Evolutionary conservation across 2,329 filamentous ascomycete genomes (phyloP).

Genomic region (Gyromitra esculenta): DNA sequence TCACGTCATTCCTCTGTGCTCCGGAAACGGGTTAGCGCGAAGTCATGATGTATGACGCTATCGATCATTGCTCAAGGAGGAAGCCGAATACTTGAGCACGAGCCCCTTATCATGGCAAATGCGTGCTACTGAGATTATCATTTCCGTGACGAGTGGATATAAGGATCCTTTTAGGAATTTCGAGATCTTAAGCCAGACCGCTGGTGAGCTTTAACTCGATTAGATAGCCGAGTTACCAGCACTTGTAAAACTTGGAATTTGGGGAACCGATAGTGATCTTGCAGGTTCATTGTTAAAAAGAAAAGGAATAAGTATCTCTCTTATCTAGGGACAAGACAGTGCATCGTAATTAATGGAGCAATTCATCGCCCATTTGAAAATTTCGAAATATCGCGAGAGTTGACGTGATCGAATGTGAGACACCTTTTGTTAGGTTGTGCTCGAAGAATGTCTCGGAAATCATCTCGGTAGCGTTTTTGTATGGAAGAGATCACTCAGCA

Average conservation of each 20-base stretch:
- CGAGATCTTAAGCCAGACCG: background rate
- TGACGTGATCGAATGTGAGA: slow-evolving; percentile 3
- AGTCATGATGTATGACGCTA: background rate
- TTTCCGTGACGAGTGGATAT: background rate
- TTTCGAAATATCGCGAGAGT: slow-evolving; percentile 10
- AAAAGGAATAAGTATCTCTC: background rate
- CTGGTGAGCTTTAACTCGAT: background rate
- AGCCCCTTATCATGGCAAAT: background rate
- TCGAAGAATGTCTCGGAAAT: background rate
- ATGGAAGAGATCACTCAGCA: background rate
- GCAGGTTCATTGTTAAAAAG: background rate
- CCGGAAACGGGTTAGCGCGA: background rate
- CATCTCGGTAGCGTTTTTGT: background rate
- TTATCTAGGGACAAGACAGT: background rate
- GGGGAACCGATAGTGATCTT: background rate
- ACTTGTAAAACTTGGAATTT: background rate
- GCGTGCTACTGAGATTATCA: background rate
- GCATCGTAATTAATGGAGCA: background rate
- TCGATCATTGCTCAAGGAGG: background rate
- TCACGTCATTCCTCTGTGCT: background rate
- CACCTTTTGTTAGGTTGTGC: background rate
- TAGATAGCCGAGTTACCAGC: background rate
- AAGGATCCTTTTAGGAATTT: background rate
- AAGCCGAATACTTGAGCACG: background rate
- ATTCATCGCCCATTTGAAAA: background rate